Base-by-base conservation (phyloP, 352 stramenopile genomes). In the Phytophthora idaei region DNA sequence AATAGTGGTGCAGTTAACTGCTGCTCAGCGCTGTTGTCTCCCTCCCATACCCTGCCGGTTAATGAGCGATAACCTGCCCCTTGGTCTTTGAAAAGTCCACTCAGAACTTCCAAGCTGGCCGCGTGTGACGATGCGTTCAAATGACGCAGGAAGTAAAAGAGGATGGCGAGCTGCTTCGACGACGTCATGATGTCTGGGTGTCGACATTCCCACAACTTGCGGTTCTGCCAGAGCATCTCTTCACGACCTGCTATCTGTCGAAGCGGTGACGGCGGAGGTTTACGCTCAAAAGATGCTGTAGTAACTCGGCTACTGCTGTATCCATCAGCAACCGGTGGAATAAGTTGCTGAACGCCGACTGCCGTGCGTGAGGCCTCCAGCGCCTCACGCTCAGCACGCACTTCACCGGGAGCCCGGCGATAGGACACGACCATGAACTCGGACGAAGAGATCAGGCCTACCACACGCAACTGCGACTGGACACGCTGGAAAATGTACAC, bases 401-500 rank as follows among this genome's bases (percentile, higher is more conserved):
- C 64, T 46, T 87, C 79, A 42, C 39, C 78, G 5, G 79, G 72
- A 17, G 82, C 80, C 10, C 82, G 80, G 1, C 82, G 80, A 60
- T 89, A 90, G 2, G 82, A 90, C 25, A 90, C 74, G 50, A 90
- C 78, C 68, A 85, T 86, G 44, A 90, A 90, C 47, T 83, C 63
- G 5, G 67, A 65, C 4, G 82, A 90, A 3, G 77, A 69, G 15
- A 76, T 57, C 14, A 84, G n/a, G 0, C 69, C 70, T 10, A 88
- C 72, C 9, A 88, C 67, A 1, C 72, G 82, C 11, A 90, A 57
- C 32, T 75, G 55, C 0, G 59, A 49, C 47, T 68, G 51, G 3
- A 58, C 25, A 2, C 57, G 66, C 67, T 85, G 59, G 42, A 90
- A 77, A 2, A 89, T 70, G 56, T 90, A 91, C 32, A 79, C 75